Evolutionary conservation across 2,329 filamentous ascomycete genomes (phyloP), one percentile per base, ranked within the genome.

Genomic region (Ascocoryne sarcoides): DNA sequence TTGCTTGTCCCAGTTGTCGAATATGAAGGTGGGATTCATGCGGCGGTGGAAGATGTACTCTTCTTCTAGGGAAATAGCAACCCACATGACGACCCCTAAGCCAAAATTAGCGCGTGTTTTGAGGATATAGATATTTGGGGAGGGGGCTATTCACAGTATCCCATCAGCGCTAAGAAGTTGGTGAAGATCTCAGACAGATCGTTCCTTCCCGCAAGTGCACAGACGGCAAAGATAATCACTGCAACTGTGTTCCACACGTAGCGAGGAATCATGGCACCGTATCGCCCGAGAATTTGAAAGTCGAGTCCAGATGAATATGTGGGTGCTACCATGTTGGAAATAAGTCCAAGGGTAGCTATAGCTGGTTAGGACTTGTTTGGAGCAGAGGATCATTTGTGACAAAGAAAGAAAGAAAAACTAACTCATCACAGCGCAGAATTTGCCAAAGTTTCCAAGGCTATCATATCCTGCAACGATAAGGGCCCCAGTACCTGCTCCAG

Each of bases 131-230:
- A n/a, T n/a, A n/a, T n/a, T n/a, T n/a, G n/a, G n/a, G n/a, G n/a
- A n/a, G n/a, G n/a, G n/a, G n/a, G n/a, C n/a, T n/a, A 40, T 46
- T 46, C 40, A 48, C 77, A 84, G 59, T 83, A 84, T 2, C 79
- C 80, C 74, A 84, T 83, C 16, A 84, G 61, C 0, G 77, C 76
- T 4, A 84, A 65, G 56, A 84, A 82, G 55, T 83, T 83, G 9
- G 74, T 76, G 55, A 84, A 82, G 43, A 84, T 80, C 18, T 68
- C 68, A 0, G 76, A 71, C 2, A 84, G 66, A 48, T 77, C 61
- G 17, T 69, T 66, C 10, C 77, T 69, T 0, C 80, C 79, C 1
- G 70, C 79, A 12, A 82, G 65, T 0, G 77, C 79, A 50, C 77
- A 80, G 19, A 80, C 70, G 7, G 75, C 75, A 54, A 76, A 79